Base-by-base conservation (phyloP, 768 basidiomycete genomes). In the Rhizopogon vinicolor region DNA sequence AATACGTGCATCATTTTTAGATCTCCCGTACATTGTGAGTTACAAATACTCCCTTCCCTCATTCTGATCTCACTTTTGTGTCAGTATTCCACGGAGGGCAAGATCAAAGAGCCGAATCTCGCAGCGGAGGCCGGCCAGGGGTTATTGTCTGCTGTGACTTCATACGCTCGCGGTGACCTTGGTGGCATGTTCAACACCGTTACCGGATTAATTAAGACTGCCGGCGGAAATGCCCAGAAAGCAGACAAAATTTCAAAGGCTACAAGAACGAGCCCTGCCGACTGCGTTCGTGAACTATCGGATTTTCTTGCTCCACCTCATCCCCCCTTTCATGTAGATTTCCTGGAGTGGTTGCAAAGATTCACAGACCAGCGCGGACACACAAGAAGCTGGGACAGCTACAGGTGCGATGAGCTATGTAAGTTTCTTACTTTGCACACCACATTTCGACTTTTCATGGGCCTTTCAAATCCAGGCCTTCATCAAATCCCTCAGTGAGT, bases 1-100 rank as follows among this genome's bases (percentile, higher is more conserved):
- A 22, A 49, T 49, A 6, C n/a, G 7, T 7, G 7, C 40, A 7
- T n/a, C 31, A 19, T 53, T n/a, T 49, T 46, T 58, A 87, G 85
- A 89, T 67, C 75, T 89, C 28, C 85, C 85, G 3, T 89, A 86
- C 68, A 77, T 82, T 40, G 86, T 88, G 70, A 40, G 77, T 59
- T 25, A 18, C 39, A 53, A 18, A 28, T 52, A 14, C 14, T 49
- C 14, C 2, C 1, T 13, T 25, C n/a, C 37, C 39, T 31, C 33
- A 7, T 25, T 9, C 14, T 42, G 18, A 12, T 53, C 42, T 54
- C 28, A 53, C 19, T 49, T 13, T 54, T 39, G 51, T 51, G 44
- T 35, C 58, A 90, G 85, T 98, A 98, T 72, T 93, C 93, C 19
- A 96, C 93, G 7, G 93, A 98, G 73, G 94, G 94, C 48, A 93